These are phyloP conservation scores for Xylaria grammica DNA, from an alignment of 495 filamentous ascomycete species.

Conservation along the genomic window DNA sequence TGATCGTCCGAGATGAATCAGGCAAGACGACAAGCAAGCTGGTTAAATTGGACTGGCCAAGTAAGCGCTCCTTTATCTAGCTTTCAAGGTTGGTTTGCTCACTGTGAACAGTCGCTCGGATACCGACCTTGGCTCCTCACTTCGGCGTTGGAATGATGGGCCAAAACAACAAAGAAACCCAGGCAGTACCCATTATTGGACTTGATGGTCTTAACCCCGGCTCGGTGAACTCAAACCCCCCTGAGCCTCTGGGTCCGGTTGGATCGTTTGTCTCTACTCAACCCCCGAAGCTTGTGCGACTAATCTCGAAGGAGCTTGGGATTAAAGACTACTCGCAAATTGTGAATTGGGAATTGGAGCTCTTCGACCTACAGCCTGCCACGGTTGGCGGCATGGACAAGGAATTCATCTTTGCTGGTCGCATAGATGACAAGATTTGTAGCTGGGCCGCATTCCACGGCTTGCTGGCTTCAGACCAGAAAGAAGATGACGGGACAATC, in stretches of 20 bases:
- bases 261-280: slow-evolving; percentile 80
- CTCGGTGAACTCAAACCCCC: slow-evolving; percentile 36
- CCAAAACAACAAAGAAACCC: slow-evolving; percentile 85
- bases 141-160: slow-evolving; percentile 82
- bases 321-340: slow-evolving; percentile 74
- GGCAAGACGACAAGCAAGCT: slow-evolving; percentile 84
- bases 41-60: slow-evolving; percentile 90
- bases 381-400: slow-evolving; percentile 84
- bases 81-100: slow-evolving; percentile 19
- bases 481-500: slow-evolving; percentile 62
- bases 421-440: slow-evolving; percentile 97
- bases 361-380: slow-evolving; percentile 89
- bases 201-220: slow-evolving; percentile 73
- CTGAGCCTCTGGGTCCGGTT: slow-evolving; percentile 46
- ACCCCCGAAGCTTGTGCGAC: slow-evolving; percentile 79
- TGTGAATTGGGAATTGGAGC: slow-evolving; percentile 96
- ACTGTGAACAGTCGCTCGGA: slow-evolving; percentile 68
- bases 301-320: slow-evolving; percentile 75
- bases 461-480: slow-evolving; percentile 67
- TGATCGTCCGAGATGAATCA: slow-evolving; percentile 76
- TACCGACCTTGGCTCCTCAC: slow-evolving; percentile 92
- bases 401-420: slow-evolving; percentile 92
- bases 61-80: slow-evolving; percentile 31
- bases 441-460: slow-evolving; percentile 90
- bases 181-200: slow-evolving; percentile 93